phyloP scores from a whole-genome alignment of 202 grass and related monocot species.

The Schoenoplectus triqueter region DNA sequence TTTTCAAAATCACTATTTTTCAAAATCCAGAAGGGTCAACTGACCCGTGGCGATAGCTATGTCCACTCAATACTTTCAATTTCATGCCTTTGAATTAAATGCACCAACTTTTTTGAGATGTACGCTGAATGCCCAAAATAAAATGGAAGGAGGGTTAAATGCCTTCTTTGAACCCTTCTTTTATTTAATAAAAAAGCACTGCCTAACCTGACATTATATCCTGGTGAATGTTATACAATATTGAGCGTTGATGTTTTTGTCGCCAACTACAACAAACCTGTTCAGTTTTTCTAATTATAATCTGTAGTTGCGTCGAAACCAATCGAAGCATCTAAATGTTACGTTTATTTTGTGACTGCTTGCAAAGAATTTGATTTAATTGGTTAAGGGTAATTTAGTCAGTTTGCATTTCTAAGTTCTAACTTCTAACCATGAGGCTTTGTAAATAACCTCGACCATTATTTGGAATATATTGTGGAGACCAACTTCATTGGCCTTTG shows the following conservation, averaged over 20 bases:
- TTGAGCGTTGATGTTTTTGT: neutral
- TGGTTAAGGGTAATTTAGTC: conserved; percentile 6
- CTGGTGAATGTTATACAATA: neutral
- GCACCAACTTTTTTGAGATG: conserved; percentile 1
- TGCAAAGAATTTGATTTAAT: neutral
- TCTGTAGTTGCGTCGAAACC: neutral
- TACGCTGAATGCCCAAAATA: neutral
- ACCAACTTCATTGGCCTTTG: neutral
- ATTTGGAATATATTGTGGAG: neutral
- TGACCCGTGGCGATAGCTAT: too few species aligned
- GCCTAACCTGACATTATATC: conserved; percentile 6
- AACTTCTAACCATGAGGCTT: neutral
- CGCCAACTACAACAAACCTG: neutral
- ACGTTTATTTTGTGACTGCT: neutral
- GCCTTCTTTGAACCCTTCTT: neutral
- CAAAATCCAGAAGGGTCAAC: too few species aligned
- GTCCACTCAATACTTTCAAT: neutral
- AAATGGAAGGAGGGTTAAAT: conserved; percentile 1
- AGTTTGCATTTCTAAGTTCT: too few species aligned
- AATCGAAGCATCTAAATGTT: neutral
- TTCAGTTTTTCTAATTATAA: neutral
- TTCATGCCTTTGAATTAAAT: neutral
- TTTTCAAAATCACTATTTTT: too few species aligned
- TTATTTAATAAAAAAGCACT: neutral
- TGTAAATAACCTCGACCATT: neutral